Evolutionary conservation across 345 rosid species (phyloP).

Genomic region (Brassica incana): DNA sequence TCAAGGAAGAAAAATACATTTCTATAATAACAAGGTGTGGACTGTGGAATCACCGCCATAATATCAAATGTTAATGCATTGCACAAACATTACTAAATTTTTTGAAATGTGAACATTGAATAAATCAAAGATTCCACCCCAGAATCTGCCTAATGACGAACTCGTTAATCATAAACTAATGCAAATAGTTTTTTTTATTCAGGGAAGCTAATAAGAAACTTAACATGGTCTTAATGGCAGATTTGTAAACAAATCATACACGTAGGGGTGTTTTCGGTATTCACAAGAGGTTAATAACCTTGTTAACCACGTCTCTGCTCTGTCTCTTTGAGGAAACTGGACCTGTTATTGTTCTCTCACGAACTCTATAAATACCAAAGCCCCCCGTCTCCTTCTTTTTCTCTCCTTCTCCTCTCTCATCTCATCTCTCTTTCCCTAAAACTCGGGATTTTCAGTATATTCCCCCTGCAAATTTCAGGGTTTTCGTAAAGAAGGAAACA

Average conservation of each 20-base stretch:
- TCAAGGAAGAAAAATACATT: not conserved
- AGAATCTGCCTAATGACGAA: conserved; percentile 17
- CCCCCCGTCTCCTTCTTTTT: conserved; percentile 31
- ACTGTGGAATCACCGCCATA: not conserved
- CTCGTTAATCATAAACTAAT: not conserved
- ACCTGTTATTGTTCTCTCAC: not conserved
- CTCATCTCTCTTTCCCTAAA: conserved; percentile 1
- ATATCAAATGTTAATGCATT: conserved; percentile 10
- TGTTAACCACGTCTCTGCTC: conserved; percentile 62
- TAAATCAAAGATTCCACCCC: conserved; percentile 26
- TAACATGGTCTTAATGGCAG: conserved; percentile 33
- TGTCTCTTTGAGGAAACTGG: not conserved
- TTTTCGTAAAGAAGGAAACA: conserved; percentile 7
- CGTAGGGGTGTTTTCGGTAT: conserved; percentile 30
- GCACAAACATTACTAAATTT: not conserved
- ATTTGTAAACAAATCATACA: conserved; percentile 20
- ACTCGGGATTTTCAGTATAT: conserved; percentile 3
- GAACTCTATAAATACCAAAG: conserved; percentile 62
- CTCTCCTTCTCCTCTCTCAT: conserved; percentile 25
- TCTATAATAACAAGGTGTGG: not conserved
- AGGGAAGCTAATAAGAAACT: conserved; percentile 28
- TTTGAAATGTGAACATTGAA: not conserved
- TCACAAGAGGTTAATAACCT: conserved; percentile 46
- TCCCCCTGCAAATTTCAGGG: conserved; percentile 22
- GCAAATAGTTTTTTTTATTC: not conserved